phyloP scores from a whole-genome alignment of 2,329 filamentous ascomycete species.

The Sporothrix euskadiensis region DNA sequence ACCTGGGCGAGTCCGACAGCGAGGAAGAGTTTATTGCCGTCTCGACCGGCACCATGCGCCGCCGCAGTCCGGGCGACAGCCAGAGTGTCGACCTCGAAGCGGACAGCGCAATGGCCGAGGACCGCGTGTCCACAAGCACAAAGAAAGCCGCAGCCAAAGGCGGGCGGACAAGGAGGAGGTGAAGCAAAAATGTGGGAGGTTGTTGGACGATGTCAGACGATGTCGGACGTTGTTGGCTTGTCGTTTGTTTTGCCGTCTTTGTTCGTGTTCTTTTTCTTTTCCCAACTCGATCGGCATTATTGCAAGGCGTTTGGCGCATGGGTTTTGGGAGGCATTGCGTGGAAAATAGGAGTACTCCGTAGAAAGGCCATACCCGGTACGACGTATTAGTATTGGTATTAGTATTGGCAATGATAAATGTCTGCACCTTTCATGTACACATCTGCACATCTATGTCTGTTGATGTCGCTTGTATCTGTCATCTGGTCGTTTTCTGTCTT shows the following conservation, averaged over 20 bases:
- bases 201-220: background rate
- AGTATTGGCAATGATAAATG: background rate
- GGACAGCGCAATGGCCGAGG: conserved; percentile 51
- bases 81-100: conserved; percentile 57
- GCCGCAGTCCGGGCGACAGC: conserved; percentile 76
- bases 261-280: conserved; percentile 1
- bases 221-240: background rate
- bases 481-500: background rate
- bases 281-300: background rate
- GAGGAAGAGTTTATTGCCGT: conserved; percentile 80
- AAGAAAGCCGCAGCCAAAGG: conserved; percentile 46
- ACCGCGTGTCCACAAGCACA: conserved; percentile 31
- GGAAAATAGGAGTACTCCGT: background rate
- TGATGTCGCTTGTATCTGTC: background rate
- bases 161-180: conserved; percentile 43
- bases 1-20: conserved; percentile 90
- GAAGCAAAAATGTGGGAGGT: background rate
- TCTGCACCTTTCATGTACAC: background rate
- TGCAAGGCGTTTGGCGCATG: conserved; percentile 21
- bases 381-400: no score
- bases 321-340: background rate
- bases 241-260: background rate
- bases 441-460: background rate
- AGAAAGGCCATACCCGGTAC: background rate
- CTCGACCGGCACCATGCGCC: conserved; percentile 77